Percentiles rank a stretch among this genome's conserved stretches.
These are phyloP conservation scores for Pythium vanterpoolii DNA, from an alignment of 352 stramenopile genomes.

Conservation along the genomic window DNA sequence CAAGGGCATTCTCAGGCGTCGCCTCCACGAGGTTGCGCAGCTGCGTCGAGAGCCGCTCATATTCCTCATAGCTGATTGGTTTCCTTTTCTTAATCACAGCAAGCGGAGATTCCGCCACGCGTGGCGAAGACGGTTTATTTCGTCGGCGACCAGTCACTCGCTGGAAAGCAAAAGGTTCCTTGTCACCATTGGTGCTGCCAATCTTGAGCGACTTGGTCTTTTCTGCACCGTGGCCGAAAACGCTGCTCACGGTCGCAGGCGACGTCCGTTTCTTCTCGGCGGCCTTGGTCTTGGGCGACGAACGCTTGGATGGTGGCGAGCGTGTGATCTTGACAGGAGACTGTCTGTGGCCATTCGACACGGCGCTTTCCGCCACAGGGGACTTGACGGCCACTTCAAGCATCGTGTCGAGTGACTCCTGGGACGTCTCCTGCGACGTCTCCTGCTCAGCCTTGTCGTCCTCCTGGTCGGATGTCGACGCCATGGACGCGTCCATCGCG, in stretches of 20 bases:
- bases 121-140: constrained; percentile 24
- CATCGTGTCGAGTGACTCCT: constrained; percentile 14
- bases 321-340: constrained; percentile 12
- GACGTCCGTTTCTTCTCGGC: constrained; percentile 6
- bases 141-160: constrained; percentile 20
- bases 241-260: neutral
- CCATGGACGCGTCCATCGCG: constrained; percentile 1
- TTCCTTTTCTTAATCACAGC: constrained; percentile 75
- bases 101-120: constrained; percentile 33
- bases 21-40: constrained; percentile 64
- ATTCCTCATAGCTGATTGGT: constrained; percentile 73
- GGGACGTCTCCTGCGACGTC: constrained; percentile 18
- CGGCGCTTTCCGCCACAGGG: neutral
- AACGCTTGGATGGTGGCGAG: constrained; percentile 11
- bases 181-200: neutral
- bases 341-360: constrained; percentile 11
- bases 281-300: constrained; percentile 2
- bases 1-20: constrained; percentile 51
- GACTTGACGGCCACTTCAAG: constrained; percentile 19
- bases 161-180: constrained; percentile 15
- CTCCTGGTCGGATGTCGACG: constrained; percentile 24
- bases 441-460: constrained; percentile 18
- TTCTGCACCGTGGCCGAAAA: constrained; percentile 14
- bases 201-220: constrained; percentile 27
- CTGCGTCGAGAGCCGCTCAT: constrained; percentile 61